phyloP scores from a whole-genome alignment of 2,329 filamentous ascomycete genomes.

The Scytalidium lignicola region DNA sequence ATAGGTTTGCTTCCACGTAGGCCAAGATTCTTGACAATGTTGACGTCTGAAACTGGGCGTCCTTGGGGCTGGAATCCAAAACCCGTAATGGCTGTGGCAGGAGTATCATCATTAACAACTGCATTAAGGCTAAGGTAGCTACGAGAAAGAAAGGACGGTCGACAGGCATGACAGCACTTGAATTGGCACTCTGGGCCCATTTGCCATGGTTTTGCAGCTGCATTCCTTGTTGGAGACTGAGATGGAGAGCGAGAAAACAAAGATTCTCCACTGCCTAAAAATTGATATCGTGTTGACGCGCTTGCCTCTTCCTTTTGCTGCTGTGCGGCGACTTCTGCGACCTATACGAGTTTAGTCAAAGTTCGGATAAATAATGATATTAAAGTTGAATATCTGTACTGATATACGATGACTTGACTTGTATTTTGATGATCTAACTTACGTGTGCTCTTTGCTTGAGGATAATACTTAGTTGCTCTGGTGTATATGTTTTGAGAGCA shows the following conservation, averaged over 20 bases:
- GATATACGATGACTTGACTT: no score
- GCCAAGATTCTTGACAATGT: slow-evolving; percentile 22
- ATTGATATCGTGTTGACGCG: background rate
- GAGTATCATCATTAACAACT: slow-evolving; percentile 44
- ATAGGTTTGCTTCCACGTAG: slow-evolving; percentile 16
- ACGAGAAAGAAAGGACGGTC: slow-evolving; percentile 37
- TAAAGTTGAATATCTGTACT: no score
- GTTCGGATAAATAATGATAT: no score
- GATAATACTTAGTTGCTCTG: slow-evolving; percentile 41
- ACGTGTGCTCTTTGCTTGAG: slow-evolving; percentile 47
- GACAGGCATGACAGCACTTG: slow-evolving; percentile 46
- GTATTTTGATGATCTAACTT: no score
- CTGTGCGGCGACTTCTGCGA: slow-evolving; percentile 2
- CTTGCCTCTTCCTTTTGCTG: background rate
- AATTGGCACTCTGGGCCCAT: slow-evolving; percentile 42
- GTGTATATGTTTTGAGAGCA: slow-evolving; percentile 39
- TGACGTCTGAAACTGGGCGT: slow-evolving; percentile 32
- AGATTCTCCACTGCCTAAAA: background rate
- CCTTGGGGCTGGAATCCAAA: slow-evolving; percentile 45
- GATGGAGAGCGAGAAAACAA: background rate
- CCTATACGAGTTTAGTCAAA: slow-evolving; percentile 1
- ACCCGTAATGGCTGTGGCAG: slow-evolving; percentile 43
- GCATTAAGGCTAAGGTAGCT: slow-evolving; percentile 45
- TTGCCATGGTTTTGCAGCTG: slow-evolving; percentile 31
- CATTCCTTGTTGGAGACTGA: background rate